phyloP scores from a whole-genome alignment of 148 eudicot genomes.

The Vaccinium myrtillus region DNA sequence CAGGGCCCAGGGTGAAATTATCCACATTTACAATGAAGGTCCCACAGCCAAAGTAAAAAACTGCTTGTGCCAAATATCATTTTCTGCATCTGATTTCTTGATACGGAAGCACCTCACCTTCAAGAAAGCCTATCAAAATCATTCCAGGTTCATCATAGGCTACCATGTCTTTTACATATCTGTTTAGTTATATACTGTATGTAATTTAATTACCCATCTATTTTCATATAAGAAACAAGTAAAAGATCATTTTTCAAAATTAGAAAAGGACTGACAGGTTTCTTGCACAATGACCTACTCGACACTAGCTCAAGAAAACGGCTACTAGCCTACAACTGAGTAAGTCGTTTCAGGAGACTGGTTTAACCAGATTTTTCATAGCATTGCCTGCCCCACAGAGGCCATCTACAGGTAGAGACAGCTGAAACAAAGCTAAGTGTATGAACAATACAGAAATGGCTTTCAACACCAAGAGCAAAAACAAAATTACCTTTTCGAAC shows the following conservation, averaged over 20 bases:
- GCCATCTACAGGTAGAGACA: not conserved
- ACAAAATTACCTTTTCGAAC: constrained; percentile 62
- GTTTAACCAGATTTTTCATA: not conserved
- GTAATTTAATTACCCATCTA: not conserved
- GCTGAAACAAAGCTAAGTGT: not conserved
- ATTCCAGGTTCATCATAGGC: not conserved
- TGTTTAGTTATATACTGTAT: not conserved
- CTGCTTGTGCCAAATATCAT: not conserved
- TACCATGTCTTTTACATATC: not conserved
- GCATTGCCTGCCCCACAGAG: not conserved
- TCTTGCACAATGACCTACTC: not conserved
- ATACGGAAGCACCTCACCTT: not conserved
- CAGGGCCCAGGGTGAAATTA: not conserved
- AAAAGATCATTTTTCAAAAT: not conserved
- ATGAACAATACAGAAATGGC: not conserved
- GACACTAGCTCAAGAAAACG: not conserved
- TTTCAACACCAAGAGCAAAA: not conserved
- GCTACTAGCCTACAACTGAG: not conserved
- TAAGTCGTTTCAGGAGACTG: not conserved
- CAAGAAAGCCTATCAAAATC: not conserved
- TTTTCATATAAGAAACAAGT: not conserved
- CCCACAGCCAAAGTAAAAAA: constrained; percentile 3
- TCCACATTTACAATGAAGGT: not conserved
- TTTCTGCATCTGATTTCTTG: not conserved
- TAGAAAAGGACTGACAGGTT: not conserved